Conservation (phyloP, 2,329 filamentous ascomycete genomes). For the Xylaria sp. region DNA sequence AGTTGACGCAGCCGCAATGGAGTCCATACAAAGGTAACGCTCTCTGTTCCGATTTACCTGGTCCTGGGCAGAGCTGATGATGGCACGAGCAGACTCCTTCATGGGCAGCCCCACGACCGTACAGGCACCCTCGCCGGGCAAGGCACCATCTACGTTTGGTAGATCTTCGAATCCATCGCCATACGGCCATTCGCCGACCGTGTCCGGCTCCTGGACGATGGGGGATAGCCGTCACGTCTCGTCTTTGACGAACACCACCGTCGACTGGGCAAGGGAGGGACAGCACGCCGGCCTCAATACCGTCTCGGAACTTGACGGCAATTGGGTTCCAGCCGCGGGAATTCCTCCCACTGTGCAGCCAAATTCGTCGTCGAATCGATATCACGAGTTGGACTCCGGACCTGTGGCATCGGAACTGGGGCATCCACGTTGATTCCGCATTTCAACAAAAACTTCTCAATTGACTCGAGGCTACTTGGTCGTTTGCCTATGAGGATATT, state of each 20-base stretch:
- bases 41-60: background rate
- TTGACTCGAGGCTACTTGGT: no score
- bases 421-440: background rate
- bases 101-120: background rate
- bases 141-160: background rate
- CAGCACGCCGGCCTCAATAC: background rate
- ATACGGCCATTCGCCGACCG: background rate
- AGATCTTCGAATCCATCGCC: background rate
- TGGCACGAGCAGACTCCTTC: conserved; percentile 13
- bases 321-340: background rate
- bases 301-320: conserved; percentile 8
- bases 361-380: background rate
- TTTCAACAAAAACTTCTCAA: no score
- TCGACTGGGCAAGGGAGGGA: conserved; percentile 1
- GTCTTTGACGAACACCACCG: background rate
- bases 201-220: background rate
- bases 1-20: conserved; percentile 9
- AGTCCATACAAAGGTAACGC: conserved; percentile 22
- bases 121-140: background rate
- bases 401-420: background rate
- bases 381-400: conserved; percentile 6
- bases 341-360: background rate
- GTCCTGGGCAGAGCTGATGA: background rate
- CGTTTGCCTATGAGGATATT: no score
- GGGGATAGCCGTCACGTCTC: conserved; percentile 2